Evolutionary conservation across 2,329 filamentous ascomycete genomes (phyloP).

Genomic region (Meredithiella fracta): DNA sequence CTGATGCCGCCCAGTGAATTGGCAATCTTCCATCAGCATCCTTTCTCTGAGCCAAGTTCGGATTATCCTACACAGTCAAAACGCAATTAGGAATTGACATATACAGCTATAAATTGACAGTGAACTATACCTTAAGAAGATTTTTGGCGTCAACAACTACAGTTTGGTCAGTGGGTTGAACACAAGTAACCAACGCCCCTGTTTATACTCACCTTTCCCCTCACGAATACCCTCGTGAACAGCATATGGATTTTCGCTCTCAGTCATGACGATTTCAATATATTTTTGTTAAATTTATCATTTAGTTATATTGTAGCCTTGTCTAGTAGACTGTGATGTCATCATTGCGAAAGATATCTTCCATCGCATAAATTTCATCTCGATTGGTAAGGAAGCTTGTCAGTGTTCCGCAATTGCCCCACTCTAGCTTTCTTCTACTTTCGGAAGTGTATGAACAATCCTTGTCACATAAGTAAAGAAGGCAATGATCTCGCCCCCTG

Average conservation of each 20-base stretch:
- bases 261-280: conserved; percentile 1
- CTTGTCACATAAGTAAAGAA: neutral
- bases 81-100: neutral
- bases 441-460: neutral
- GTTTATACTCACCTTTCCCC: conserved; percentile 49
- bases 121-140: conserved; percentile 6
- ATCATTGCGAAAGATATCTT: too few species aligned
- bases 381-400: neutral
- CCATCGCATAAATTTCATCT: neutral
- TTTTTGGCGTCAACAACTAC: conserved; percentile 4
- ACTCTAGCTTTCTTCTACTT: neutral
- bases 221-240: conserved; percentile 79
- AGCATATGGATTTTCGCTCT: conserved; percentile 47
- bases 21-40: conserved; percentile 83
- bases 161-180: neutral
- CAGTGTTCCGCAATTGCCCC: neutral
- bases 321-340: too few species aligned
- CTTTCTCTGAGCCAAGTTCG: conserved; percentile 52
- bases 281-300: neutral
- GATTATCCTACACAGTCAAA: conserved; percentile 44
- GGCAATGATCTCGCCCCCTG: too few species aligned
- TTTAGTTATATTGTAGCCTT: neutral
- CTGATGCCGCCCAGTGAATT: conserved; percentile 85
- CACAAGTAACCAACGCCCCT: neutral
- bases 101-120: neutral